A percentile compares a stretch with the other conserved stretches of the same genome.
Conservation (phyloP, 2,329 filamentous ascomycete species). For the Fusarium algeriense region DNA sequence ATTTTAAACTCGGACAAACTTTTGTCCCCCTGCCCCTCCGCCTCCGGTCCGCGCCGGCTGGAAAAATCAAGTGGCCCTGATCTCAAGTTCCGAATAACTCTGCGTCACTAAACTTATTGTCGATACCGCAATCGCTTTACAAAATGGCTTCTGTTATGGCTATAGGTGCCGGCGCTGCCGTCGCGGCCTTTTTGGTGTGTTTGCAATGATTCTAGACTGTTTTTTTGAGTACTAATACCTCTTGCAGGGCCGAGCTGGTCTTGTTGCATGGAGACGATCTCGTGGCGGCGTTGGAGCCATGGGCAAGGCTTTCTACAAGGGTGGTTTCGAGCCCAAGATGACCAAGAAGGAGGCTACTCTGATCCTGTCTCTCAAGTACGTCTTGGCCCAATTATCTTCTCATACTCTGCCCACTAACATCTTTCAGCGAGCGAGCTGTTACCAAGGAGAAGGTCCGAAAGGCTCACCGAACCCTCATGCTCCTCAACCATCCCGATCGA, state of each 20-base stretch:
- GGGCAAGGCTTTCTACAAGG: slow-evolving; percentile 96
- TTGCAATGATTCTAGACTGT: not conserved
- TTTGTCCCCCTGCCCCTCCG: slow-evolving; percentile 40
- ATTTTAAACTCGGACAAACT: slow-evolving; percentile 36
- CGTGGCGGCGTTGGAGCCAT: slow-evolving; percentile 81
- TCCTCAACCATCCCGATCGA: slow-evolving; percentile 97
- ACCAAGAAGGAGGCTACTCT: slow-evolving; percentile 89
- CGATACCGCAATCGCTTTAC: not conserved
- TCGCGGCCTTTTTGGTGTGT: slow-evolving; percentile 65
- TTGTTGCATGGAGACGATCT: slow-evolving; percentile 88
- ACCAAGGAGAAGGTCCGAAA: slow-evolving; percentile 96
- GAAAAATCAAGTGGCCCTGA: slow-evolving; percentile 45
- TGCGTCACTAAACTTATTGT: slow-evolving; percentile 20
- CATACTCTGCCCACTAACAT: slow-evolving; percentile 10
- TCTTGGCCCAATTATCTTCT: not conserved
- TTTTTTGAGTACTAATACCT: slow-evolving; percentile 16
- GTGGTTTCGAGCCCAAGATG: slow-evolving; percentile 97
- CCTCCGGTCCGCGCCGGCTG: slow-evolving; percentile 44
- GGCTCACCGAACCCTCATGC: slow-evolving; percentile 94
- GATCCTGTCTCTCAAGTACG: slow-evolving; percentile 89
- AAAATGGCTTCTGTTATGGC: slow-evolving; percentile 60
- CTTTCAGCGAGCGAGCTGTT: slow-evolving; percentile 80
- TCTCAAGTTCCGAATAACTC: slow-evolving; percentile 34
- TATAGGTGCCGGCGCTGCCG: slow-evolving; percentile 62
- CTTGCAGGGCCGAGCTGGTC: slow-evolving; percentile 85